Evolutionary conservation across 176 grass and related monocot genomes (phyloP).

Genomic region (Poa pratensis): DNA sequence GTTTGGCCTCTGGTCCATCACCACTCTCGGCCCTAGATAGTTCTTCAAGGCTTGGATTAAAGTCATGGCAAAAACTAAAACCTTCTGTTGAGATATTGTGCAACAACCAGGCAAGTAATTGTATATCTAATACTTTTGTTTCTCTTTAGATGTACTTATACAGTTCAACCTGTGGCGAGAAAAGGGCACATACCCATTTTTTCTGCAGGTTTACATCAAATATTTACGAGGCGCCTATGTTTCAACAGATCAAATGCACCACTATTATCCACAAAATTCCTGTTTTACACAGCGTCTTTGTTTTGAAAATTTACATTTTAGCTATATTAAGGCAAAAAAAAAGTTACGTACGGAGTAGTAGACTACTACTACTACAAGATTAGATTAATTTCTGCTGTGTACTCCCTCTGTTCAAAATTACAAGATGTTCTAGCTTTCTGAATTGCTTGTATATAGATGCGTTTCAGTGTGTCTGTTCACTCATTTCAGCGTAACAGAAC

Average conservation of each 20-base stretch:
- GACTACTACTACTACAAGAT: too few relatives aligned
- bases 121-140: background rate
- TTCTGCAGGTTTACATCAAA: background rate
- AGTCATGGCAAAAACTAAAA: constrained; percentile 78
- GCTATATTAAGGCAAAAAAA: background rate
- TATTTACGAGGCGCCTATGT: background rate
- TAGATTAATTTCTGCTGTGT: background rate
- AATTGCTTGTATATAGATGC: too few relatives aligned
- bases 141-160: constrained; percentile 17
- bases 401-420: background rate
- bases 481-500: background rate
- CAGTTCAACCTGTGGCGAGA: background rate
- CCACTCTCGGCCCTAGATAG: constrained; percentile 64
- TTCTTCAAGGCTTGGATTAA: constrained; percentile 66
- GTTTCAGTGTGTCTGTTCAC: too few relatives aligned
- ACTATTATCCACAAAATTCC: background rate
- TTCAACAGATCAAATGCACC: background rate
- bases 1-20: constrained; percentile 58
- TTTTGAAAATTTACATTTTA: background rate
- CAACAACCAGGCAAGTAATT: constrained; percentile 82
- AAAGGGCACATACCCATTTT: background rate
- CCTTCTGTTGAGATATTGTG: constrained; percentile 84
- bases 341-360: too few relatives aligned
- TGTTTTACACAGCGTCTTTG: background rate
- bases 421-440: too few relatives aligned